A percentile compares a stretch with the other conserved stretches of the same genome.
phyloP scores from a whole-genome alignment of 768 basidiomycete species.

The Gyrodon lividus region DNA sequence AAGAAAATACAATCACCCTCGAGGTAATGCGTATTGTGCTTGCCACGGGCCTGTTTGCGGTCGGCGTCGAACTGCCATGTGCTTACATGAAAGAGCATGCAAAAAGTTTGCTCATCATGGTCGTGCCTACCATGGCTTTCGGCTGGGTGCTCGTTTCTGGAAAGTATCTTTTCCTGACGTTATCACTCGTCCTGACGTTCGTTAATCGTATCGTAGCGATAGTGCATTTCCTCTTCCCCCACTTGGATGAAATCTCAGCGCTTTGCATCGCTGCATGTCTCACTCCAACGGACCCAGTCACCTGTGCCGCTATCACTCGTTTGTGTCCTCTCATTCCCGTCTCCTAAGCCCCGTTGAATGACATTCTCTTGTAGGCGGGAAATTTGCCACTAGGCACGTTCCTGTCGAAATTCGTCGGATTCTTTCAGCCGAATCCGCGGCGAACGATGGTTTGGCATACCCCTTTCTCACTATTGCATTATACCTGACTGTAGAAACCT shows the following conservation, averaged over 20 bases:
- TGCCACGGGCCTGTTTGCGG: constrained; percentile 89
- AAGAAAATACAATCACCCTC: constrained; percentile 64
- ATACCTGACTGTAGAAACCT: constrained; percentile 75
- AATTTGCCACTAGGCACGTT: constrained; percentile 67
- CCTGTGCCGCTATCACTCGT: constrained; percentile 82
- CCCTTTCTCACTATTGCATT: constrained; percentile 87
- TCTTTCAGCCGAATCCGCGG: constrained; percentile 86
- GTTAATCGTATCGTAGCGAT: constrained; percentile 44
- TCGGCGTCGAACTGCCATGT: constrained; percentile 89
- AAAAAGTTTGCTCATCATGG: constrained; percentile 64
- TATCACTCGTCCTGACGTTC: not conserved
- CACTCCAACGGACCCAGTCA: constrained; percentile 93
- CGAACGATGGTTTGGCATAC: constrained; percentile 95
- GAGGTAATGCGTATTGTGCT: constrained; percentile 89
- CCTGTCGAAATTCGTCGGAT: constrained; percentile 75
- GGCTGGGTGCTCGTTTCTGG: constrained; percentile 80
- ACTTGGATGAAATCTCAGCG: constrained; percentile 67
- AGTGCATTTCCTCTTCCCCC: constrained; percentile 70
- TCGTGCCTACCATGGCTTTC: constrained; percentile 82
- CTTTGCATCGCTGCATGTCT: constrained; percentile 87
- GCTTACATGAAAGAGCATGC: constrained; percentile 82
- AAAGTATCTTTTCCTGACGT: constrained; percentile 25
- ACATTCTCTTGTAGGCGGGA: constrained; percentile 50
- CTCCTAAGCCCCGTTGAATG: not conserved
- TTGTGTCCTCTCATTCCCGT: constrained; percentile 13